Conservation (phyloP, 257 asterid species). For the Craterostigma plantagineum region DNA sequence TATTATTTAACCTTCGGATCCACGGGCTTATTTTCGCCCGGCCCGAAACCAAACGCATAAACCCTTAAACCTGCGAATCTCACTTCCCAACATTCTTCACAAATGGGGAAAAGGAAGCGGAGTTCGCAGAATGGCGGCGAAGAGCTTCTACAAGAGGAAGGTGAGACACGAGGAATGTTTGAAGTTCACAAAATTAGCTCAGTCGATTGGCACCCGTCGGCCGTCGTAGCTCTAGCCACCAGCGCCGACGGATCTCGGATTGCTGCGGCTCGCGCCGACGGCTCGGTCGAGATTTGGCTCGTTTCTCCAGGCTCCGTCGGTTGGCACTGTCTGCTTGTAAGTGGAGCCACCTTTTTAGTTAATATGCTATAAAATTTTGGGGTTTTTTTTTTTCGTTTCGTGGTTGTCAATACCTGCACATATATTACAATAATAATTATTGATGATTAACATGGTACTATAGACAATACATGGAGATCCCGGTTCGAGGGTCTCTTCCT, state of each 20-base stretch:
- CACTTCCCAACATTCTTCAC: too few relatives aligned
- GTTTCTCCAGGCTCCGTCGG: conserved; percentile 98
- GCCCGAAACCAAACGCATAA: too few relatives aligned
- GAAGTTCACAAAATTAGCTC: conserved; percentile 40
- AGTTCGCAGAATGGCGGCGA: too few relatives aligned
- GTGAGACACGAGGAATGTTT: too few relatives aligned
- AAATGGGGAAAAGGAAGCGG: too few relatives aligned
- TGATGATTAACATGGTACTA: conserved; percentile 13
- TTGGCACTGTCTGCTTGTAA: conserved; percentile 97
- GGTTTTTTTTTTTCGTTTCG: too few relatives aligned
- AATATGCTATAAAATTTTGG: conserved; percentile 1
- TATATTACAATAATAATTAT: conserved; percentile 8
- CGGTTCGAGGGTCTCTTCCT: conserved; percentile 54
- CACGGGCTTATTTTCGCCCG: too few relatives aligned
- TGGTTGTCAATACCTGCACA: too few relatives aligned
- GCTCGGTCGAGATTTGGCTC: conserved; percentile 91
- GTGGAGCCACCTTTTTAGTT: conserved; percentile 11
- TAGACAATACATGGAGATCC: conserved; percentile 90
- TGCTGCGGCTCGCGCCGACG: conserved; percentile 89
- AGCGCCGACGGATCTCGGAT: conserved; percentile 81
- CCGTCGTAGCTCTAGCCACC: conserved; percentile 81
- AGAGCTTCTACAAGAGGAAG: too few relatives aligned
- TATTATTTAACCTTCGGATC: too few relatives aligned
- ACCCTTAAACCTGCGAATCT: too few relatives aligned
- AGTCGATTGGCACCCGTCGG: conserved; percentile 75